Percentiles rank a stretch among this genome's conserved stretches.
These are phyloP conservation scores for Apophysomyces trapeziformis DNA, from an alignment of 371 early-diverging fungal genomes.

Conservation along the genomic window DNA sequence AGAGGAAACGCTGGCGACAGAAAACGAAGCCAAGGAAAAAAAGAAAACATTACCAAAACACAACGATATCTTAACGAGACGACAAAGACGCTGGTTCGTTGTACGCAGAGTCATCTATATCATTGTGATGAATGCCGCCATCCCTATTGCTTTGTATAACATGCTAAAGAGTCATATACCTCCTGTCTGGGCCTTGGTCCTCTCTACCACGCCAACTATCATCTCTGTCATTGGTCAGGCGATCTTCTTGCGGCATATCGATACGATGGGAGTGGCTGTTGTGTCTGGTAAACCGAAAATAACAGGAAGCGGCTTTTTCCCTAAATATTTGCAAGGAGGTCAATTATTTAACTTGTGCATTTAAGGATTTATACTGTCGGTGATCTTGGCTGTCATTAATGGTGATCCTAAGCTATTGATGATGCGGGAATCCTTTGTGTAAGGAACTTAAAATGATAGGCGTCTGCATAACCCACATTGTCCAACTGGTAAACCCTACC, in stretches of 20 bases:
- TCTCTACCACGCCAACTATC: constrained; percentile 45
- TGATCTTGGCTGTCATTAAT: constrained; percentile 46
- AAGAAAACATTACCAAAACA: neutral
- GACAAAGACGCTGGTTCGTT: constrained; percentile 19
- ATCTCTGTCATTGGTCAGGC: constrained; percentile 42
- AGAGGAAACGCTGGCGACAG: neutral
- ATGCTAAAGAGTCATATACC: constrained; percentile 37
- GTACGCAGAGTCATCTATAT: constrained; percentile 29
- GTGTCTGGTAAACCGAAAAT: constrained; percentile 31
- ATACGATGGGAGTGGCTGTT: constrained; percentile 43
- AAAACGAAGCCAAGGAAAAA: neutral
- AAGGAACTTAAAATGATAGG: constrained; percentile 17
- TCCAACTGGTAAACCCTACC: neutral
- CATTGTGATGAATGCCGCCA: constrained; percentile 41
- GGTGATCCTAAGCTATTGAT: constrained; percentile 53
- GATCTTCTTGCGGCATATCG: constrained; percentile 35
- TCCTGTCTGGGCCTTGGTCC: constrained; percentile 47
- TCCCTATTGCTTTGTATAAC: constrained; percentile 44
- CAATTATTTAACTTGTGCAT: constrained; percentile 8
- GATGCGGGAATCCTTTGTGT: constrained; percentile 54
- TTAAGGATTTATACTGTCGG: constrained; percentile 51
- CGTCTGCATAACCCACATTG: neutral
- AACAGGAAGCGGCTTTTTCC: neutral
- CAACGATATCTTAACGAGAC: constrained; percentile 14
- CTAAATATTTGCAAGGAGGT: neutral